phyloP scores from a whole-genome alignment of 2,329 filamentous ascomycete genomes.

The Xylogone sp. region DNA sequence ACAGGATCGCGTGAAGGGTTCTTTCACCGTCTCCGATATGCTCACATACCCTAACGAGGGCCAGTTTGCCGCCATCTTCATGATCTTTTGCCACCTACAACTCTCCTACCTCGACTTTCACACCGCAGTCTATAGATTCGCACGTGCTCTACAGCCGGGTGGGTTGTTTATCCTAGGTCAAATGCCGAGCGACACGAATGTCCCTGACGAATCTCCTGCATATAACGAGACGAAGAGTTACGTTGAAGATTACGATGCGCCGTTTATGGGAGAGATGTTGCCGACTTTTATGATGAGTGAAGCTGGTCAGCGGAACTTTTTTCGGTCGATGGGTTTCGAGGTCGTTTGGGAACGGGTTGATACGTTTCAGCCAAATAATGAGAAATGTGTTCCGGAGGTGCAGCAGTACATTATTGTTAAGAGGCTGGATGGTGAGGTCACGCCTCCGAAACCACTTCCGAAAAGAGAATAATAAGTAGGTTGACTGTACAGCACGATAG shows the following conservation, averaged over 20 bases:
- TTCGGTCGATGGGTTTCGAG: constrained; percentile 19
- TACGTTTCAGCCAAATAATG: constrained; percentile 17
- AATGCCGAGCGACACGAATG: constrained; percentile 20
- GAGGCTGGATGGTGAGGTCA: constrained; percentile 2
- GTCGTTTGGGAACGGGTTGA: constrained; percentile 18
- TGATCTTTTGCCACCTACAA: constrained; percentile 26
- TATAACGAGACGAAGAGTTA: constrained; percentile 27
- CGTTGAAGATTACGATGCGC: constrained; percentile 18
- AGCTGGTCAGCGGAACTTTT: constrained; percentile 15
- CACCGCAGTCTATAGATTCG: constrained; percentile 18
- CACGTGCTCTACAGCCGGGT: constrained; percentile 16
- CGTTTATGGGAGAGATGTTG: constrained; percentile 19
- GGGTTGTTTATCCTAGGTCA: constrained; percentile 25
- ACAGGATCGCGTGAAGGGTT: constrained; percentile 10
- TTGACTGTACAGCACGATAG: no score
- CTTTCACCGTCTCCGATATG: constrained; percentile 22
- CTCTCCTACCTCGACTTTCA: constrained; percentile 25
- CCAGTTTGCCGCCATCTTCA: constrained; percentile 23
- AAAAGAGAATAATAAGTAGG: neutral
- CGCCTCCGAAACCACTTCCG: constrained; percentile 5
- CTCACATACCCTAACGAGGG: constrained; percentile 19
- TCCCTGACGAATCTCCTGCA: neutral
- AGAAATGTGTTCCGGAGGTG: constrained; percentile 9
- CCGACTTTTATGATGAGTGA: constrained; percentile 19
- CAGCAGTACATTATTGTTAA: constrained; percentile 12